Conservation (phyloP, 83 land plant genomes). For the Diphasiastrum complanatum region DNA sequence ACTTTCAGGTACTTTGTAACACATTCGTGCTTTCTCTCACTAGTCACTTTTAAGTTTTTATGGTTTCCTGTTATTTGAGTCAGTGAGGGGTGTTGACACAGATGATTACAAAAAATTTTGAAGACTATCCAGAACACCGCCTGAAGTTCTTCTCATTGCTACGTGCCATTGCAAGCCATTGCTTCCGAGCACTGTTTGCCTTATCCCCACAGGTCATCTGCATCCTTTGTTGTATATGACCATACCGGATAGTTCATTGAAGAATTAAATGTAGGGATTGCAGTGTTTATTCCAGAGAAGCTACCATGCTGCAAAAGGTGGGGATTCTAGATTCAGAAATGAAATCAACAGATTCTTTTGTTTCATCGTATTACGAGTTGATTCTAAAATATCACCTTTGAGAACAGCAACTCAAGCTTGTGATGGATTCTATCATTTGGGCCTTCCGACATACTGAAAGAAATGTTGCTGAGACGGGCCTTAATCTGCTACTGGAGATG, state of each 20-base stretch:
- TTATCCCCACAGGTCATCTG: slow-evolving; percentile 70
- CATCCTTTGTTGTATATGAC: too few relatives aligned
- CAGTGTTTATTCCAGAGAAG: too few relatives aligned
- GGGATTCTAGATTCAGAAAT: too few relatives aligned
- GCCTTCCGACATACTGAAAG: slow-evolving; percentile 98
- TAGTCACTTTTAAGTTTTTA: too few relatives aligned
- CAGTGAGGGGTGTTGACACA: too few relatives aligned
- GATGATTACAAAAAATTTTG: slow-evolving; percentile 99
- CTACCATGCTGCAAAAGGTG: too few relatives aligned
- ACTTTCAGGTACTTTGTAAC: too few relatives aligned
- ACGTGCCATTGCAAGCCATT: slow-evolving; percentile 91
- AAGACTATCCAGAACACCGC: slow-evolving; percentile 99
- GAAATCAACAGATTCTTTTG: too few relatives aligned
- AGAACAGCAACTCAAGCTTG: slow-evolving; percentile 89
- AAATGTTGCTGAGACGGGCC: slow-evolving; percentile 98
- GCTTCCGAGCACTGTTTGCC: slow-evolving; percentile 81
- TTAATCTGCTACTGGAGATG: slow-evolving; percentile 84
- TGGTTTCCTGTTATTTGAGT: too few relatives aligned
- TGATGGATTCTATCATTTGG: slow-evolving; percentile 98
- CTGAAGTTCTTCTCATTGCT: slow-evolving; percentile 91
- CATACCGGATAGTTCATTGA: too few relatives aligned
- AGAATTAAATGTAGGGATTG: too few relatives aligned
- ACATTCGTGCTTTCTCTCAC: too few relatives aligned
- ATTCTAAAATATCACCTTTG: neutral
- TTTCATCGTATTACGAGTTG: neutral